These are phyloP conservation scores for Medicago ruthenica DNA, from an alignment of 306 rosid genomes.

Conservation along the genomic window DNA sequence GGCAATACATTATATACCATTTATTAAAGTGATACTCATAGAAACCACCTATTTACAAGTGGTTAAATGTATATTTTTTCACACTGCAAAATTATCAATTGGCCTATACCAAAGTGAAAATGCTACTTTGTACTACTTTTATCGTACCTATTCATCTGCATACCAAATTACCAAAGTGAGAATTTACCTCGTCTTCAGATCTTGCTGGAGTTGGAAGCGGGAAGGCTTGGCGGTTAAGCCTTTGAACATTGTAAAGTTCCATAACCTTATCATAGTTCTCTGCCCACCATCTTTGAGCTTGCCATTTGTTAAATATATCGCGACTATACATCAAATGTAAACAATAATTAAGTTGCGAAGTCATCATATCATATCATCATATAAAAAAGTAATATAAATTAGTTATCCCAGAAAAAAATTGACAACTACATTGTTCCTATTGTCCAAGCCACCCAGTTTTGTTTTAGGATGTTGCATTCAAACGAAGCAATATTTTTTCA, in stretches of 20 bases:
- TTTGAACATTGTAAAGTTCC: constrained; percentile 69
- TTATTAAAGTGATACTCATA: too few relatives aligned
- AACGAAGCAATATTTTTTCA: constrained; percentile 1
- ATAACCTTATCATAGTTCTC: constrained; percentile 66
- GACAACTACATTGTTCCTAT: not conserved
- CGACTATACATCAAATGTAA: constrained; percentile 49
- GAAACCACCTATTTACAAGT: too few relatives aligned
- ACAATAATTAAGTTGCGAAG: constrained; percentile 21
- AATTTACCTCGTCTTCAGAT: constrained; percentile 69
- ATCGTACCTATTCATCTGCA: not conserved
- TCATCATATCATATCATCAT: not conserved
- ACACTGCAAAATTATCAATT: constrained; percentile 6
- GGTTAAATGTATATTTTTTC: too few relatives aligned
- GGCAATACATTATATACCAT: too few relatives aligned
- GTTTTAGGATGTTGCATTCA: not conserved
- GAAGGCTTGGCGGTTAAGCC: constrained; percentile 58
- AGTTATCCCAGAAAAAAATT: not conserved
- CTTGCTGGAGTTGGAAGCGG: constrained; percentile 67
- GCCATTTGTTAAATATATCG: constrained; percentile 66
- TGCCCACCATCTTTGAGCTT: constrained; percentile 72
- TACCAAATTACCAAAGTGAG: not conserved
- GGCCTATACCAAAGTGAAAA: not conserved
- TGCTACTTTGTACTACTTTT: not conserved
- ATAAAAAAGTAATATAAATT: not conserved
- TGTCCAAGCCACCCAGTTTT: not conserved